Base-by-base conservation (phyloP, 306 rosid species). In the Ormosia semicastrata region DNA sequence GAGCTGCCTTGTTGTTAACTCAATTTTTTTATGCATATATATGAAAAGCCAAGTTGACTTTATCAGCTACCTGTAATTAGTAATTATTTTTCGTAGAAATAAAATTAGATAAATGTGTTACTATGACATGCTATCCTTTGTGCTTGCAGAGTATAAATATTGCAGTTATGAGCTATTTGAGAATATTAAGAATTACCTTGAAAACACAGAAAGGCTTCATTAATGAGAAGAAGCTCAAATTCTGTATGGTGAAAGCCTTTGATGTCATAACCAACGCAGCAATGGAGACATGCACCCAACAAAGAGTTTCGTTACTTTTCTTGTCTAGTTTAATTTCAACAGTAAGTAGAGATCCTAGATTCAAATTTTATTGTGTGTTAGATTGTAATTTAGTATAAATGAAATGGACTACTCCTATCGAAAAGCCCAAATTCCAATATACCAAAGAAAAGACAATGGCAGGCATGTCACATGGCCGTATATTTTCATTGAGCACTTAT, bases 111-210 rank as follows among this genome's bases (percentile, higher is more conserved):
- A 17, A 58, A 57, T 4, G 43, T 30, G 14, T 32, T 54, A 4
- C 3, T 6, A 41, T 73, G n/a, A 50, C 79, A 39, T 59, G 56
- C 7, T 43, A 41, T 53, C 8, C 15, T 43, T 57, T 76, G 73
- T 68, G 30, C 15, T 73, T 68, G 72, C 86, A 89, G 93, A 80
- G 82, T 70, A 81, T 89, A 50, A 71, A 56, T 7, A 79, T 85
- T 46, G 54, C 89, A 9, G n/a, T 89, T 2, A 65, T 85, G 56
- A 89, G 91, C 80, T 89, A 89, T 13, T 76, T 63, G 78, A 86
- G 47, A 39, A 62, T 33, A 13, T 44, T 89, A 64, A 83, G 91
- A 37, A 49, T 89, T 68, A 60, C 86, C 24, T 36, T 84, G 15
- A 77, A 74, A 24, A 75, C 73, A 15, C 84, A 81, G 0, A 84